These are phyloP conservation scores for Picea mariana DNA, from an alignment of 83 land plant species.

Conservation along the genomic window DNA sequence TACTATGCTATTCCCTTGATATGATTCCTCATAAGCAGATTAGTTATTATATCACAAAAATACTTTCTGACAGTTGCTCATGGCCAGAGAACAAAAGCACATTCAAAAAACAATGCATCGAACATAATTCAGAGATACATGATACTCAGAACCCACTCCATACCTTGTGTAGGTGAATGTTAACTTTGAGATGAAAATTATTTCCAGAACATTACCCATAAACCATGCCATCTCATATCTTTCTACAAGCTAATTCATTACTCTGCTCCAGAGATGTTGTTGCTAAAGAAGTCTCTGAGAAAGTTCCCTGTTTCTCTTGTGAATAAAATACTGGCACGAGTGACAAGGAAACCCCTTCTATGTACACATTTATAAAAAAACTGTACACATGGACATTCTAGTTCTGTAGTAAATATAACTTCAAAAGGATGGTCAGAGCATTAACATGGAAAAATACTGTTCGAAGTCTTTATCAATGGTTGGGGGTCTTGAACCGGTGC, in stretches of 20 bases:
- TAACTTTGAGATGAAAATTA: background rate
- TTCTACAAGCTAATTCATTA: background rate
- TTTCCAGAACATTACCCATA: background rate
- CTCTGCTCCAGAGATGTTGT: background rate
- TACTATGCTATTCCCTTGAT: background rate
- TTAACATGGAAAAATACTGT: slow-evolving; percentile 60
- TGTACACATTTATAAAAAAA: background rate
- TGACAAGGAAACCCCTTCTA: background rate
- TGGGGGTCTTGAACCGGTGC: slow-evolving; percentile 25
- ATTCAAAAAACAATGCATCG: background rate
- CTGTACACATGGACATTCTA: background rate
- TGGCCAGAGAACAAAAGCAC: background rate
- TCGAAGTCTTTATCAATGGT: slow-evolving; percentile 74
- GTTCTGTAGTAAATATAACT: slow-evolving; percentile 1
- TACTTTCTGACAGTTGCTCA: background rate
- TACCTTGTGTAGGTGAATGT: background rate
- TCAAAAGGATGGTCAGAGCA: slow-evolving; percentile 31
- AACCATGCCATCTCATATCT: background rate
- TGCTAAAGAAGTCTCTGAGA: background rate
- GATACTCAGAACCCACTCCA: background rate
- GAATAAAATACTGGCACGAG: background rate
- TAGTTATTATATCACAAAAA: background rate
- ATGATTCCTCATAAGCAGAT: background rate
- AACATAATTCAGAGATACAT: background rate
- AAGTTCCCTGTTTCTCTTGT: background rate